phyloP scores from a whole-genome alignment of 2,329 filamentous ascomycete genomes.

The Curvularia lunata region DNA sequence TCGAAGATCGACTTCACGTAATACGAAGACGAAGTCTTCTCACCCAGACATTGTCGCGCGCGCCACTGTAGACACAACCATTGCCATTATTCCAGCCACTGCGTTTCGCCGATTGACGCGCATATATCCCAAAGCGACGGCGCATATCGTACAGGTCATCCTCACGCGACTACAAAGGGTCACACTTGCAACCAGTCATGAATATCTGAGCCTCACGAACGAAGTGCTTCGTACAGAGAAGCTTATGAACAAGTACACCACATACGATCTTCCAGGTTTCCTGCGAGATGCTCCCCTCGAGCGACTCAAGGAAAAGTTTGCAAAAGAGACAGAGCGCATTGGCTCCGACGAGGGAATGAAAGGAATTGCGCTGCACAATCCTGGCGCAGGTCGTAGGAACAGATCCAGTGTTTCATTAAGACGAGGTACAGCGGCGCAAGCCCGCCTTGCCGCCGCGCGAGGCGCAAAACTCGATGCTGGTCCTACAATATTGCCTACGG shows the following conservation, averaged over 20 bases:
- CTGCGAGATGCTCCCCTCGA: conserved; percentile 82
- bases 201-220: conserved; percentile 87
- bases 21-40: conserved; percentile 69
- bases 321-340: conserved; percentile 79
- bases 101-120: conserved; percentile 91
- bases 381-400: conserved; percentile 67
- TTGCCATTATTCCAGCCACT: conserved; percentile 96
- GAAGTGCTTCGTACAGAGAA: conserved; percentile 93
- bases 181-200: conserved; percentile 91
- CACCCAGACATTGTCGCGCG: conserved; percentile 98
- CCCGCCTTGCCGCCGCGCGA: conserved; percentile 61
- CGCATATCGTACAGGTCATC: conserved; percentile 98
- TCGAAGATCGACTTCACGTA: conserved; percentile 35
- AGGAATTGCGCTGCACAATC: conserved; percentile 94
- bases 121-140: conserved; percentile 93
- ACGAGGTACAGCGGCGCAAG: conserved; percentile 79
- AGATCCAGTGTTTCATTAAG: conserved; percentile 73
- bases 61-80: conserved; percentile 94
- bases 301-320: conserved; percentile 91
- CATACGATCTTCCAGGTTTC: conserved; percentile 88
- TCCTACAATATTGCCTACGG: conserved; percentile 28
- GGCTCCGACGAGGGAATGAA: conserved; percentile 83
- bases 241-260: conserved; percentile 91
- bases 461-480: conserved; percentile 36
- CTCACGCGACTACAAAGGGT: conserved; percentile 92